Conservation (phyloP, 805 yeast genomes). For the Dipodascus albidus region DNA sequence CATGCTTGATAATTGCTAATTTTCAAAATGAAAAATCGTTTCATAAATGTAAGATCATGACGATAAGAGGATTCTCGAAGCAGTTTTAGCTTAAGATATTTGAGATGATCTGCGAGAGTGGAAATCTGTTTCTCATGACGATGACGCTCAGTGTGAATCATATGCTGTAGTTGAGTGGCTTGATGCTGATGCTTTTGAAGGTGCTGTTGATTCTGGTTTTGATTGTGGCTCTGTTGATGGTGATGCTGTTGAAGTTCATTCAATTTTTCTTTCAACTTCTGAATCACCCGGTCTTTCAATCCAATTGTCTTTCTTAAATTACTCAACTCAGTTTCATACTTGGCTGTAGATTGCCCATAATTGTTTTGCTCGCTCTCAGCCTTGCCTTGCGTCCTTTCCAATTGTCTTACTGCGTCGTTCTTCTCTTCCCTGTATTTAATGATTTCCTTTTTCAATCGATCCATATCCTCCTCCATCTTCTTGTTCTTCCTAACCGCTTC, state of each 20-base stretch:
- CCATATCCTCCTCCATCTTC: neutral
- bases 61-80: conserved; percentile 15
- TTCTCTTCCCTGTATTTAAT: conserved; percentile 94
- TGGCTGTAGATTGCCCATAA: neutral
- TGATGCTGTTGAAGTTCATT: neutral
- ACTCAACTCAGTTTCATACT: neutral
- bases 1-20: conserved; percentile 21
- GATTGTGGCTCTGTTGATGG: neutral
- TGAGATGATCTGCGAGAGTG: conserved; percentile 13
- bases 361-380: neutral
- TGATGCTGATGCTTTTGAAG: neutral
- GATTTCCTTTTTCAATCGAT: conserved; percentile 39
- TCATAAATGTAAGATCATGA: conserved; percentile 24
- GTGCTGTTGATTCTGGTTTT: neutral
- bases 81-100: conserved; percentile 13
- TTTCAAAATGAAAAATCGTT: conserved; percentile 20
- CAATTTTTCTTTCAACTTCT: neutral
- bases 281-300: neutral
- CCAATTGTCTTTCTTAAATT: neutral
- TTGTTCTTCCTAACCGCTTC: neutral
- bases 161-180: neutral
- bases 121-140: conserved; percentile 9
- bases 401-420: conserved; percentile 86
- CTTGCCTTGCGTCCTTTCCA: conserved; percentile 22
- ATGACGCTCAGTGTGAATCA: neutral